phyloP scores from a whole-genome alignment of 306 rosid genomes.

The Vigna mungo region DNA sequence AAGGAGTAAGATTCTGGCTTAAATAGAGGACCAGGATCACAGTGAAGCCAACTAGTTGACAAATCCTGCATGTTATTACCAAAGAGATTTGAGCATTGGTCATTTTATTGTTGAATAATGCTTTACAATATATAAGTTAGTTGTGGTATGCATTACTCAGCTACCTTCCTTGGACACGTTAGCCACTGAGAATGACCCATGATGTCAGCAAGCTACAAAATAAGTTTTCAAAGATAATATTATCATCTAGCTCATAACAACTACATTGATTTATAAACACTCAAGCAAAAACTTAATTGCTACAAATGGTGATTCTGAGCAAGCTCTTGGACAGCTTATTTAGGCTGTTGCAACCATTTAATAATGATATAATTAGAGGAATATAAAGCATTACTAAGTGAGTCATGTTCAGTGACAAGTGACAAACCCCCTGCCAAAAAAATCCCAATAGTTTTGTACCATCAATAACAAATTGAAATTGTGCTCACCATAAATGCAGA shows the following conservation, averaged over 20 bases:
- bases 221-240: conserved; percentile 42
- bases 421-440: not conserved
- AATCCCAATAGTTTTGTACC: conserved; percentile 1
- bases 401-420: conserved; percentile 28
- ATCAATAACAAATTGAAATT: conserved; percentile 36
- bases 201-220: conserved; percentile 87
- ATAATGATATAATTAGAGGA: conserved; percentile 22
- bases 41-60: conserved; percentile 90
- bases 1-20: conserved; percentile 73
- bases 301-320: conserved; percentile 16
- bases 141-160: conserved; percentile 33
- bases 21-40: conserved; percentile 95
- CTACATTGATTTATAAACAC: conserved; percentile 14
- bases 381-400: conserved; percentile 19
- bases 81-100: conserved; percentile 35
- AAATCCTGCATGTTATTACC: conserved; percentile 75
- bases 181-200: conserved; percentile 91
- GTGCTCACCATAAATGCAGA: conserved; percentile 93
- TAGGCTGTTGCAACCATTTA: conserved; percentile 35
- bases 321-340: conserved; percentile 31
- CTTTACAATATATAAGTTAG: conserved; percentile 21
- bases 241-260: conserved; percentile 37
- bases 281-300: conserved; percentile 36
- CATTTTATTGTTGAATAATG: conserved; percentile 35
- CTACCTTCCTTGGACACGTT: conserved; percentile 98